These are phyloP conservation scores for Sisymbrium altissimum DNA, from an alignment of 345 rosid genomes.

Conservation along the genomic window DNA sequence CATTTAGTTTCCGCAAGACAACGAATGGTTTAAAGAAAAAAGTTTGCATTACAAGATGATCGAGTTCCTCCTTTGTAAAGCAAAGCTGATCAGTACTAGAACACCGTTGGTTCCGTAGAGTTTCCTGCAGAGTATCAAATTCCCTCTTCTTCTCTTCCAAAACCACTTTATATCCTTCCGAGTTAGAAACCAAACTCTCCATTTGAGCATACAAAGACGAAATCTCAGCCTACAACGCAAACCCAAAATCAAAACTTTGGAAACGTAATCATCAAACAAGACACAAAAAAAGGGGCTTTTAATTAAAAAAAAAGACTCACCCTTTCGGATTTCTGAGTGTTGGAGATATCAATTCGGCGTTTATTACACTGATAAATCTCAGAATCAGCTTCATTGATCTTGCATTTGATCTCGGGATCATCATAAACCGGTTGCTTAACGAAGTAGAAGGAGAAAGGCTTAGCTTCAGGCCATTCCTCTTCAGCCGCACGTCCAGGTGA, in stretches of 20 bases:
- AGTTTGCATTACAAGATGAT: conserved; percentile 53
- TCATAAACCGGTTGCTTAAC: conserved; percentile 50
- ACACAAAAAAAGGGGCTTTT: too few relatives aligned
- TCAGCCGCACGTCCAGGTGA: conserved; percentile 53
- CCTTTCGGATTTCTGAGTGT: conserved; percentile 47
- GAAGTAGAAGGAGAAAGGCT: conserved; percentile 55
- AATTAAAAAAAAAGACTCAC: conserved; percentile 37
- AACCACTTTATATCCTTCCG: conserved; percentile 39
- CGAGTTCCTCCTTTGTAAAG: conserved; percentile 80
- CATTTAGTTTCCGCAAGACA: background rate
- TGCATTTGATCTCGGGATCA: conserved; percentile 57
- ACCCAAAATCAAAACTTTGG: background rate
- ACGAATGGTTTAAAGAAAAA: background rate
- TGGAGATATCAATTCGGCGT: conserved; percentile 40
- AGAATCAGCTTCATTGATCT: conserved; percentile 59
- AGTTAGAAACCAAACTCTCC: conserved; percentile 34
- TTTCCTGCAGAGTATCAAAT: conserved; percentile 67
- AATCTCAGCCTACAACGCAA: conserved; percentile 36
- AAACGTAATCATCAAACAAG: background rate
- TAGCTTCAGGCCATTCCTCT: conserved; percentile 55
- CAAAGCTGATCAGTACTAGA: conserved; percentile 39
- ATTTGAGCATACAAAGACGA: conserved; percentile 40
- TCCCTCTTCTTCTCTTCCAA: conserved; percentile 63
- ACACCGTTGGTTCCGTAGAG: conserved; percentile 63
- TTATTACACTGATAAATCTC: conserved; percentile 54